phyloP scores from a whole-genome alignment of 2,329 filamentous ascomycete genomes.

The Phaeomoniella chlamydospora region DNA sequence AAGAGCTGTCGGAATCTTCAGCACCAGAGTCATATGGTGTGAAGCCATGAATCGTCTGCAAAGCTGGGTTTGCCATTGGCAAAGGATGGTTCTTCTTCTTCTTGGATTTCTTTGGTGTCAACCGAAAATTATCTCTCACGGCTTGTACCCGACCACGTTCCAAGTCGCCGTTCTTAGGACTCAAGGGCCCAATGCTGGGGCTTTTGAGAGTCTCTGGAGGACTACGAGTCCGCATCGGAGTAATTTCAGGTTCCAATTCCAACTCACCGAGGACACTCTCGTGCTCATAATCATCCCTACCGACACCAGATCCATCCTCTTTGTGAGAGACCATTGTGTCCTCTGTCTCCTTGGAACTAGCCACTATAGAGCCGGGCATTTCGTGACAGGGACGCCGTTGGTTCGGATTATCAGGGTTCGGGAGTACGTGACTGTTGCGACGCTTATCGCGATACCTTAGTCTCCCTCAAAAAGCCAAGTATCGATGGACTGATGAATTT shows the following conservation, averaged over 20 bases:
- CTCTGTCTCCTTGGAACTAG: background rate
- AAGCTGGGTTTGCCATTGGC: slow-evolving; percentile 14
- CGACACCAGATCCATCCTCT: background rate
- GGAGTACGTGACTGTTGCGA: background rate
- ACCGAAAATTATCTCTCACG: slow-evolving; percentile 13
- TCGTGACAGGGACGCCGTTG: background rate
- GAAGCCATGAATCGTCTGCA: slow-evolving; percentile 28
- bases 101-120: slow-evolving; percentile 15
- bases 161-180: slow-evolving; percentile 4
- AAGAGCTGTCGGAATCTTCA: slow-evolving; percentile 31
- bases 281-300: background rate
- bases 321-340: background rate
- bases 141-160: slow-evolving; percentile 9
- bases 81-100: slow-evolving; percentile 21
- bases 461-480: no score
- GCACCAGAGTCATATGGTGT: slow-evolving; percentile 27
- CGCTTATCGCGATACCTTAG: no score
- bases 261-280: background rate
- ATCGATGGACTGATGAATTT: no score
- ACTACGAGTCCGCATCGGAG: slow-evolving; percentile 6
- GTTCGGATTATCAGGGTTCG: background rate
- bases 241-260: slow-evolving; percentile 10
- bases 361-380: background rate
- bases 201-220: slow-evolving; percentile 2
- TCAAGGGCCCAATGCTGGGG: slow-evolving; percentile 8